Conservation (phyloP, 202 grass and related monocot genomes). For the Schoenoplectus triqueter region DNA sequence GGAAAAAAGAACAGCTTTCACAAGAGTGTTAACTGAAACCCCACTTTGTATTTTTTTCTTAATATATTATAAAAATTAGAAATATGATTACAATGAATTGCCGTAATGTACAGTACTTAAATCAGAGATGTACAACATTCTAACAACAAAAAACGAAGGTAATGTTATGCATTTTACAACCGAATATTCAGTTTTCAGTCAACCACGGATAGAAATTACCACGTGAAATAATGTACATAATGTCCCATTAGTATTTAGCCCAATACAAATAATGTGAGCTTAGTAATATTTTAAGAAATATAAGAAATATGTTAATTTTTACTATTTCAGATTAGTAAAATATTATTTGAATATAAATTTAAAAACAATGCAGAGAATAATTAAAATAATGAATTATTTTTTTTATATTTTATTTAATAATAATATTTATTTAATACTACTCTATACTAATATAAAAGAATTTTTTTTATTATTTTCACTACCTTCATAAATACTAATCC, state of each 20-base stretch:
- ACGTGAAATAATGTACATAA: not conserved
- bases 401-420: too few relatives aligned
- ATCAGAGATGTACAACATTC: not conserved
- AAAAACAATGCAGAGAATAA: too few relatives aligned
- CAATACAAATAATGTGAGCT: not conserved
- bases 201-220: not conserved
- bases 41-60: not conserved
- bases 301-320: too few relatives aligned
- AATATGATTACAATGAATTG: not conserved
- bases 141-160: not conserved
- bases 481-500: too few relatives aligned
- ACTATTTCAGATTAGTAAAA: too few relatives aligned
- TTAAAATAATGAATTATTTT: too few relatives aligned
- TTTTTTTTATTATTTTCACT: too few relatives aligned
- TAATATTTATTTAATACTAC: too few relatives aligned
- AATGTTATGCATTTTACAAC: too few relatives aligned
- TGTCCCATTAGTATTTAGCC: not conserved
- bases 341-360: too few relatives aligned
- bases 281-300: too few relatives aligned
- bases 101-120: not conserved
- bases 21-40: conserved; percentile 4
- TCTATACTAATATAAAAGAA: too few relatives aligned
- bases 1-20: conserved; percentile 11
- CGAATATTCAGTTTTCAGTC: not conserved
- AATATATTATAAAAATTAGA: not conserved